These are phyloP conservation scores for Naganishia vishniacii DNA, from an alignment of 768 basidiomycete genomes.

Conservation along the genomic window DNA sequence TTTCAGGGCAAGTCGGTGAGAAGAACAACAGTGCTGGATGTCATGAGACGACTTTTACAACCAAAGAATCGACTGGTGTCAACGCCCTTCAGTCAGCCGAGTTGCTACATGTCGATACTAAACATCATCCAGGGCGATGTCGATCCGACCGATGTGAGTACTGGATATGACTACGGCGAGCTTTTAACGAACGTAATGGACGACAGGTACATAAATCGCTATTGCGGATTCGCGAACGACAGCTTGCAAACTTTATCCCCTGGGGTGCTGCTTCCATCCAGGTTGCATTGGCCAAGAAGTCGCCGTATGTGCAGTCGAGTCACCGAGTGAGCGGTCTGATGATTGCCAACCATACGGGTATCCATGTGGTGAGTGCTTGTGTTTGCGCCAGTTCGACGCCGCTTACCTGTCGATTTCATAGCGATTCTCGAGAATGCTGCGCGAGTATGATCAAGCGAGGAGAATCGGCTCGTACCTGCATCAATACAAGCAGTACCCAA, in stretches of 20 bases:
- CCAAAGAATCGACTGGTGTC: constrained; percentile 99
- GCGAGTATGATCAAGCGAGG: constrained; percentile 82
- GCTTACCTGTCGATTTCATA: constrained; percentile 42
- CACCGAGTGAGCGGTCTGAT: constrained; percentile 96
- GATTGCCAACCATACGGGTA: constrained; percentile 99
- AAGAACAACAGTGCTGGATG: constrained; percentile 93
- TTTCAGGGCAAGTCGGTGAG: constrained; percentile 87
- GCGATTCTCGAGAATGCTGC: constrained; percentile 92
- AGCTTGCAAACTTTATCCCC: constrained; percentile 94
- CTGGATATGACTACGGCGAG: background rate
- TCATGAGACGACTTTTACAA: constrained; percentile 94
- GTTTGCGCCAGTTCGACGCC: background rate
- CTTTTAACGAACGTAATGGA: no score
- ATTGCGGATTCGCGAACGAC: constrained; percentile 89
- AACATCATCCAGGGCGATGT: constrained; percentile 99
- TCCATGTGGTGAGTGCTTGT: constrained; percentile 68
- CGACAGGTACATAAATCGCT: constrained; percentile 90
- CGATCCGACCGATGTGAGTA: constrained; percentile 84
- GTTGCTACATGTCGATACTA: constrained; percentile 91
- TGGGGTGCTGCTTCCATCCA: constrained; percentile 99
- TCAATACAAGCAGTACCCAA: constrained; percentile 93
- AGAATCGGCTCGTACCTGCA: constrained; percentile 92
- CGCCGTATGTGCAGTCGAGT: constrained; percentile 77
- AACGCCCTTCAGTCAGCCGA: constrained; percentile 53
- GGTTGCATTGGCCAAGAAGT: constrained; percentile 85